Base-by-base conservation (phyloP, 2,329 filamentous ascomycete genomes). In the Neofusicoccum parvum region DNA sequence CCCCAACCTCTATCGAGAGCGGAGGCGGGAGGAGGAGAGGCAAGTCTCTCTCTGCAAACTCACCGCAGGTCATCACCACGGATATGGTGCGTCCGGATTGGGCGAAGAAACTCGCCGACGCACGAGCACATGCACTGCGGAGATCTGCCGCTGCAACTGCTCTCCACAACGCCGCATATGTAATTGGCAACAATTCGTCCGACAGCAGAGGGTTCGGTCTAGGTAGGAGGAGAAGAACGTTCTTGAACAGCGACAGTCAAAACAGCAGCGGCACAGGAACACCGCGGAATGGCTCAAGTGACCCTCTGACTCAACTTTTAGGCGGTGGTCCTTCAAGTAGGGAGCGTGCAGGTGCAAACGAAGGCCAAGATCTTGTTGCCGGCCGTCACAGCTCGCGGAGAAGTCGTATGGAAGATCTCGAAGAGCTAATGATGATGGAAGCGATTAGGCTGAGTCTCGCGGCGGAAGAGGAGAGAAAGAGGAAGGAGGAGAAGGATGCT, bases 391-490 rank as follows among this genome's bases (percentile, higher is more conserved):
- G 83, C 70, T 86, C 85, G 41, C 80, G 88, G 67, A 86, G 78
- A 65, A 85, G 74, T 56, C 70, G 92, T 36, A 87, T 96, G 74
- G 92, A 96, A 23, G 94, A 98, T 70, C 84, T 98, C 0, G 95
- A 99, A 75, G 94, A 97, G 56, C 91, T 99, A 82, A 99, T 99
- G 95, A 93, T 98, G 83, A 92, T 95, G 84, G 95, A 99, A 76
- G 95, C 95, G 0, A 96, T 99, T 54, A 86, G 95, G 45, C 78
- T 97, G 36, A 97, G 93, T 54, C 82, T 99, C n/a, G 93, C 91
- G 0, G 90, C 92, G 1, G 95, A 99, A 75, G 94, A 98, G 72
- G 94, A 98, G 48, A 87, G 94, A n/a, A 91, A 92, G 70, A 90
- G 87, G 53, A 95, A 92, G 72, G 89, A 91, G 56, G 92, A 95